Evolutionary conservation across 495 filamentous ascomycete genomes (phyloP), one percentile per base, ranked within the genome.

Genomic region (Hypoxylon fuscum): DNA sequence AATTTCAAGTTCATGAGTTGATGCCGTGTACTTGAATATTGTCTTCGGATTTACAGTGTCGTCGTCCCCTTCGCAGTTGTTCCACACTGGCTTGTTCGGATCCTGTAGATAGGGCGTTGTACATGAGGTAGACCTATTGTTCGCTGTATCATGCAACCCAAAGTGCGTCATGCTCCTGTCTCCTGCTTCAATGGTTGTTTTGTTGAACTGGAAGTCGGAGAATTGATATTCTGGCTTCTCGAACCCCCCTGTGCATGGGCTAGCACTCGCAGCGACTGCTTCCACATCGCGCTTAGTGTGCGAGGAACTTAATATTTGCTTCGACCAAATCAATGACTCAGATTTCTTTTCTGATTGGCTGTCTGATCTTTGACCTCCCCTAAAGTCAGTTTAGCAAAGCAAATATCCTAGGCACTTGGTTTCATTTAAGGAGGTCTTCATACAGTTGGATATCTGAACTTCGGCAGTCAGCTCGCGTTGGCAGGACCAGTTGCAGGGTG

Each of bases 41-140:
- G 63, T 62, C 23, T 62, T 62, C 9, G 56, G 46, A 8, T 10
- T 38, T 21, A 32, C 20, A n/a, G 12, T 41, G 7, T 53, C 18
- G 3, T 29, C 11, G 8, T 47, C 32, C 6, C 21, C 25, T 2
- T 34, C 46, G 17, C 63, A 66, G 0, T 38, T 25, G 14, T 66
- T 66, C 63, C 63, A 66, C 11, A 46, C 23, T 20, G 63, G 50
- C 23, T 47, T 22, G 5, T 48, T 46, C 12, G 52, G 40, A 15
- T 66, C 63, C 35, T 66, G 63, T 11, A 66, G 37, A 54, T 62
- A 66, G 3, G 63, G 63, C 1, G 63, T 66, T 34, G 63, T 62
- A 31, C 63, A 66, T 6, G 42, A 47, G 4, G 29, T 43, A 20
- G 57, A 46, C 32, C 9, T 31, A 18, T 58, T 51, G 31, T 66